These are phyloP conservation scores for Aspergillus pseudoterreus DNA, from an alignment of 2,329 filamentous ascomycete genomes.

Conservation along the genomic window DNA sequence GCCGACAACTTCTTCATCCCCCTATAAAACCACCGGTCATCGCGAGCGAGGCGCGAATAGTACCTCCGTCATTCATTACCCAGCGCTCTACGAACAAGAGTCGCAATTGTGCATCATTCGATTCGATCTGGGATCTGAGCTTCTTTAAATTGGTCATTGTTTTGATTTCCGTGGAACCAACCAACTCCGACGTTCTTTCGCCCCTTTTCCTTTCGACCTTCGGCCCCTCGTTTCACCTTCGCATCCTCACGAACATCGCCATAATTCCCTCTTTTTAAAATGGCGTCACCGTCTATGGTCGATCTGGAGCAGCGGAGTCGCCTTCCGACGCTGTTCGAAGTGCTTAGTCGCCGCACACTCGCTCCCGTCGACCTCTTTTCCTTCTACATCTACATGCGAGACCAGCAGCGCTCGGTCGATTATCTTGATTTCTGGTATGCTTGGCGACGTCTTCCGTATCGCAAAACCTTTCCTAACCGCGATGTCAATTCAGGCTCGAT, in stretches of 20 bases:
- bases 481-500: slow-evolving; percentile 70
- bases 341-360: slow-evolving; percentile 87
- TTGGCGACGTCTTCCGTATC: neutral
- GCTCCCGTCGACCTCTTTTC: slow-evolving; percentile 96
- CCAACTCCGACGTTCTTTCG: slow-evolving; percentile 12
- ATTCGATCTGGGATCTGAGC: neutral
- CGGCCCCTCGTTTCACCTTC: neutral
- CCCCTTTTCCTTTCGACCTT: slow-evolving; percentile 12
- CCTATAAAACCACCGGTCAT: neutral
- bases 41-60: neutral
- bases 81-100: neutral
- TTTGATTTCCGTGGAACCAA: neutral
- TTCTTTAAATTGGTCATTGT: neutral
- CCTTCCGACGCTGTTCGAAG: slow-evolving; percentile 91
- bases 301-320: slow-evolving; percentile 64
- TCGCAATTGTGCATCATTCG: neutral
- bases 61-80: neutral
- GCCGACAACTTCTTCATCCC: neutral
- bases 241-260: neutral
- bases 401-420: slow-evolving; percentile 95
- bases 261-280: slow-evolving; percentile 13
- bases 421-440: slow-evolving; percentile 96
- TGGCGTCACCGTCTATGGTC: slow-evolving; percentile 28
- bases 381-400: slow-evolving; percentile 99
- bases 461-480: neutral